Evolutionary conservation across 164 flowering plant genomes (phyloP), one percentile per base, ranked within the genome.

Genomic region (Protea cynaroides): DNA sequence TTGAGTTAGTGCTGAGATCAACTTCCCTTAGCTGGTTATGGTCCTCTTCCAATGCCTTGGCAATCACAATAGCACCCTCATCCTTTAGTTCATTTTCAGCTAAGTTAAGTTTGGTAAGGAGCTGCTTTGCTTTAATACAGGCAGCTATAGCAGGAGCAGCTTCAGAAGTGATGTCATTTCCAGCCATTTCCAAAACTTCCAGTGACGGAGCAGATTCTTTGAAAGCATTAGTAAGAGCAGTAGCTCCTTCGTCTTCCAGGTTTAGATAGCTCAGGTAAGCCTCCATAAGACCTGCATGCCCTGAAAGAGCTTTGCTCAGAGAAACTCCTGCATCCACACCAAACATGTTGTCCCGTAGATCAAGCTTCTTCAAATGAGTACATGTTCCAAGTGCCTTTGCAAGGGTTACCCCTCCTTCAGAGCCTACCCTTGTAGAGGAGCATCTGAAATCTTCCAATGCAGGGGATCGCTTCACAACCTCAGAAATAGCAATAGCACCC

Each of bases 371-470:
- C 74, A 92, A 55, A 69, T 76, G 75, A 17, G 72, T 37, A 50
- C 85, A 85, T 15, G 64, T 65, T 36, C 74, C 83, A 63, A 88
- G 83, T 34, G 92, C 96, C 53, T 86, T 75, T 55, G 86, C 66
- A 38, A 92, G 68, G 66, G 87, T 85, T 56, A 84, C 58, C 57
- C 95, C 98, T 36, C 99, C 97, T 58, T 88, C 92, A 18, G 86
- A 72, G 11, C 72, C 99, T n/a, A 95, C 83, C 78, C 99, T 84
- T 36, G 97, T 88, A 59, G 94, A 86, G 18, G 99, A 95, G 82
- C 97, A 95, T 21, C 92, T 80, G 44, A 92, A 95, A 74, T 89
- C 90, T 75, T 89, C 96, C 72, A 94, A 71, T 37, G 67, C 49
- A 17, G 89, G 86, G 61, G 92, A 85, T 7, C 72, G 80, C 70